Conservation (phyloP, 139 green algal species). For the Chlorella sp. region DNA sequence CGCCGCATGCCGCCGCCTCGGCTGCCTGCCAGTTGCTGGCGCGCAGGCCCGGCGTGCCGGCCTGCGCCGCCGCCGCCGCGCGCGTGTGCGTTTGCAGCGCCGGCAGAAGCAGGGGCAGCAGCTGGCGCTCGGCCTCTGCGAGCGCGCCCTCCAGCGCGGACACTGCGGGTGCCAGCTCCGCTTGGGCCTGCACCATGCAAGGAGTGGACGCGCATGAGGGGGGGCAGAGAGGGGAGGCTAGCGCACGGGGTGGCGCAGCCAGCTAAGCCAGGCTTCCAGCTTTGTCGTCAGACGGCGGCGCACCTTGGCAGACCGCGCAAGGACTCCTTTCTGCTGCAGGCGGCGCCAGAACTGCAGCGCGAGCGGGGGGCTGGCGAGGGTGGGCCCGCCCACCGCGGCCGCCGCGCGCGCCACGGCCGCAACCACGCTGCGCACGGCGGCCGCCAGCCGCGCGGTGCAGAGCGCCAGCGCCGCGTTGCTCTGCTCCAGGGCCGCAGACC, state of each 20-base stretch:
- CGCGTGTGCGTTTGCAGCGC: constrained; percentile 25
- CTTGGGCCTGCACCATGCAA: constrained; percentile 4
- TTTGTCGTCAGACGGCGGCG: too few relatives aligned
- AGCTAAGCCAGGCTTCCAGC: too few relatives aligned
- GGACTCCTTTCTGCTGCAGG: constrained; percentile 23
- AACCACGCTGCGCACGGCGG: constrained; percentile 1
- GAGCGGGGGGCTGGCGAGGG: neutral
- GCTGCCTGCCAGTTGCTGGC: constrained; percentile 11
- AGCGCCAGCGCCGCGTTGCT: neutral
- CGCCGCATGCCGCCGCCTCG: constrained; percentile 13
- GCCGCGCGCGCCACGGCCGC: neutral
- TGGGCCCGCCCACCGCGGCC: constrained; percentile 1
- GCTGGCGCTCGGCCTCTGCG: neutral
- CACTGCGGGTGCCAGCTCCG: neutral
- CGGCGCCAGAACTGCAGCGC: constrained; percentile 32
- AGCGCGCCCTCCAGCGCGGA: neutral
- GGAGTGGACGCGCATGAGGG: neutral
- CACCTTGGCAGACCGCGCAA: constrained; percentile 26
- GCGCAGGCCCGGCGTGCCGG: neutral
- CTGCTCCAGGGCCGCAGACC: neutral
- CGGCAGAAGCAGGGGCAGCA: constrained; percentile 19
- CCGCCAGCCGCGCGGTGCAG: neutral
- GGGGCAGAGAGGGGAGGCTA: too few relatives aligned
- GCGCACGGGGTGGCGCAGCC: too few relatives aligned
- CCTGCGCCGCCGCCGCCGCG: neutral